Conservation (phyloP, 179 eudicot genomes). For the Beta macrorhiza region DNA sequence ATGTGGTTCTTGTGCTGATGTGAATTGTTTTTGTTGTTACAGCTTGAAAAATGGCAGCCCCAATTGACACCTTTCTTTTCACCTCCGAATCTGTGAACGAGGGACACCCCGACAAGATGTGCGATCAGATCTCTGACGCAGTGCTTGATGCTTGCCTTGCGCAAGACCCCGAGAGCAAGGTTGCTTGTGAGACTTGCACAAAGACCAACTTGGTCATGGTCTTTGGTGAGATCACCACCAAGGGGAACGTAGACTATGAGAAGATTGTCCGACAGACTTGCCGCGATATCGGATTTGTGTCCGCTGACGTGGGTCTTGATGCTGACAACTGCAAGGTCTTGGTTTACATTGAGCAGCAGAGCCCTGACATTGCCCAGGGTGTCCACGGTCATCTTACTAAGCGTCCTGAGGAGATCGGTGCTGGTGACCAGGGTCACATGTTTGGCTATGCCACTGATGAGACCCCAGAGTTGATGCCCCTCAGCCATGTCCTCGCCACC, state of each 20-base stretch:
- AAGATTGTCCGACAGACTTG: constrained; percentile 83
- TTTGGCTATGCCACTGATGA: constrained; percentile 90
- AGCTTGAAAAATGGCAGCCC: constrained; percentile 30
- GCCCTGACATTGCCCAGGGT: constrained; percentile 78
- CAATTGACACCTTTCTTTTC: constrained; percentile 65
- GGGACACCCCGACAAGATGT: constrained; percentile 91
- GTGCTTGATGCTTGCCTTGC: constrained; percentile 79
- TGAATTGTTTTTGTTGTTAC: not conserved
- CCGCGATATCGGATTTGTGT: constrained; percentile 66
- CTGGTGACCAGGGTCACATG: constrained; percentile 89
- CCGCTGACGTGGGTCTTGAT: constrained; percentile 83
- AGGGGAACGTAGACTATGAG: constrained; percentile 73
- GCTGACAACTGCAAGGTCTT: constrained; percentile 84
- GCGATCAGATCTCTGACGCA: constrained; percentile 85
- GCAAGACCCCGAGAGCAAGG: constrained; percentile 87
- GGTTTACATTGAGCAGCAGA: constrained; percentile 69
- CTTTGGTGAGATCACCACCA: constrained; percentile 82
- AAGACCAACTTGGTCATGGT: constrained; percentile 91
- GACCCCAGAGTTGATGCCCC: constrained; percentile 78
- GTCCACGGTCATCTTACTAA: constrained; percentile 83
- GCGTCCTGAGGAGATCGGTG: constrained; percentile 84
- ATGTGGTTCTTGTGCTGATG: constrained; percentile 12
- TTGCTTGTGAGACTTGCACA: constrained; percentile 85
- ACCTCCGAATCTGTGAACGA: constrained; percentile 85
- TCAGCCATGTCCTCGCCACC: constrained; percentile 82